These are phyloP conservation scores for Scytalidium sp. DNA, from an alignment of 2,329 filamentous ascomycete species.

Conservation along the genomic window DNA sequence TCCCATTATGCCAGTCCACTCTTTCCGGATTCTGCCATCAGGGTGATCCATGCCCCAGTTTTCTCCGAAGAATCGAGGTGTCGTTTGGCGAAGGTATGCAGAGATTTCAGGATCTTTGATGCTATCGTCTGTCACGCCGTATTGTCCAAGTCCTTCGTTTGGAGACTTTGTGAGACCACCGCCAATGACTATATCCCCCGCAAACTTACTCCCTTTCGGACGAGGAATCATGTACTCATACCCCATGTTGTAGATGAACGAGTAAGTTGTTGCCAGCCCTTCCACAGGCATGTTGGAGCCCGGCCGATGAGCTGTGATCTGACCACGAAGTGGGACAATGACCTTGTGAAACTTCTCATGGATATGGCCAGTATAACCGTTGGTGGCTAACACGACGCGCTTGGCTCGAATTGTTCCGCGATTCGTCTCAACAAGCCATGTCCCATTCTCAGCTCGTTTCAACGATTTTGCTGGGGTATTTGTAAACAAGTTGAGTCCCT, in stretches of 20 bases:
- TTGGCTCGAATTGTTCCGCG: slow-evolving; percentile 39
- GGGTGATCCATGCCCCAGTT: slow-evolving; percentile 44
- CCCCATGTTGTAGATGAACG: slow-evolving; percentile 54
- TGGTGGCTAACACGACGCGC: slow-evolving; percentile 49
- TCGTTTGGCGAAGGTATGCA: slow-evolving; percentile 40
- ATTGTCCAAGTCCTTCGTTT: slow-evolving; percentile 43
- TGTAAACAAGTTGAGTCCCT: slow-evolving; percentile 24
- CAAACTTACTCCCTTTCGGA: slow-evolving; percentile 38
- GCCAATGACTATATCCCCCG: slow-evolving; percentile 56
- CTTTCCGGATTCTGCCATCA: slow-evolving; percentile 42
- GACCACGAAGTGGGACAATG: slow-evolving; percentile 48
- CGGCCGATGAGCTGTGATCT: slow-evolving; percentile 42
- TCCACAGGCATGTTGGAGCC: slow-evolving; percentile 22
- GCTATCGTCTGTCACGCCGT: slow-evolving; percentile 55
- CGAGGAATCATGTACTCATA: slow-evolving; percentile 68
- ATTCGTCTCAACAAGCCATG: slow-evolving; percentile 39
- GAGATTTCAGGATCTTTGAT: slow-evolving; percentile 47
- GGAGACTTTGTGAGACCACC: slow-evolving; percentile 47
- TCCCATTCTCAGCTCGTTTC: slow-evolving; percentile 11
- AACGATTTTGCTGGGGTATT: slow-evolving; percentile 20
- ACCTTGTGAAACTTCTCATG: slow-evolving; percentile 36
- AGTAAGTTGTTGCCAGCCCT: slow-evolving; percentile 32
- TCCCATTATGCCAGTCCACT: slow-evolving; percentile 55
- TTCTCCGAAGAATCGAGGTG: slow-evolving; percentile 48
- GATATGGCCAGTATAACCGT: slow-evolving; percentile 48